Evolutionary conservation across 805 yeast genomes (phyloP).

Genomic region (Middelhovenomyces tepae): DNA sequence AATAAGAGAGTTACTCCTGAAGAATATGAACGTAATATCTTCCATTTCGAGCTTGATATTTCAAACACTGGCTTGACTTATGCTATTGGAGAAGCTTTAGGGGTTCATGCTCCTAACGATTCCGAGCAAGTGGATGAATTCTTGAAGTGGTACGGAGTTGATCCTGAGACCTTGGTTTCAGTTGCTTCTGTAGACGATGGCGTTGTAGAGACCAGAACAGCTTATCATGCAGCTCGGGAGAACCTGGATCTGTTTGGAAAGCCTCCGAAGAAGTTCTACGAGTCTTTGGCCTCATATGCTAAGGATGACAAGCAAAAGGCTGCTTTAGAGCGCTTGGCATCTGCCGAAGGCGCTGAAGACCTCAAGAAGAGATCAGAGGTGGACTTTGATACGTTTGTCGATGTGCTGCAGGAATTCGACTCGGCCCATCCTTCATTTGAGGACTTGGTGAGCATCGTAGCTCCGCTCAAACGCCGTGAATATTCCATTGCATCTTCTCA

Average conservation of each 20-base stretch:
- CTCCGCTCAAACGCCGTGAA: slow-evolving; percentile 92
- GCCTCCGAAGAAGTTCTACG: slow-evolving; percentile 92
- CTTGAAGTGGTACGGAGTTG: slow-evolving; percentile 60
- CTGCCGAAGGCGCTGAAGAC: slow-evolving; percentile 75
- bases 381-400: slow-evolving; percentile 72
- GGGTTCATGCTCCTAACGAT: slow-evolving; percentile 85
- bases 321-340: slow-evolving; percentile 51
- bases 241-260: slow-evolving; percentile 86
- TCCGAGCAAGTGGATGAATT: slow-evolving; percentile 56
- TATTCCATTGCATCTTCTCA: slow-evolving; percentile 97
- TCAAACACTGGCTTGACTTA: slow-evolving; percentile 85
- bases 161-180: slow-evolving; percentile 59
- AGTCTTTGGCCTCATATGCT: slow-evolving; percentile 66
- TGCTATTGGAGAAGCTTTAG: slow-evolving; percentile 94
- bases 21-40: slow-evolving; percentile 87
- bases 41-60: slow-evolving; percentile 91
- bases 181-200: slow-evolving; percentile 49
- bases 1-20: slow-evolving; percentile 85
- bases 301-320: slow-evolving; percentile 58
- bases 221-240: slow-evolving; percentile 70
- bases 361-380: slow-evolving; percentile 80
- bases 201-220: slow-evolving; percentile 63
- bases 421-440: slow-evolving; percentile 71
- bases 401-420: slow-evolving; percentile 67
- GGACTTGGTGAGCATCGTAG: slow-evolving; percentile 62